Evolutionary conservation across 2,329 filamentous ascomycete genomes (phyloP), one percentile per base, ranked within the genome.

Genomic region (Fusarium chlamydosporum): DNA sequence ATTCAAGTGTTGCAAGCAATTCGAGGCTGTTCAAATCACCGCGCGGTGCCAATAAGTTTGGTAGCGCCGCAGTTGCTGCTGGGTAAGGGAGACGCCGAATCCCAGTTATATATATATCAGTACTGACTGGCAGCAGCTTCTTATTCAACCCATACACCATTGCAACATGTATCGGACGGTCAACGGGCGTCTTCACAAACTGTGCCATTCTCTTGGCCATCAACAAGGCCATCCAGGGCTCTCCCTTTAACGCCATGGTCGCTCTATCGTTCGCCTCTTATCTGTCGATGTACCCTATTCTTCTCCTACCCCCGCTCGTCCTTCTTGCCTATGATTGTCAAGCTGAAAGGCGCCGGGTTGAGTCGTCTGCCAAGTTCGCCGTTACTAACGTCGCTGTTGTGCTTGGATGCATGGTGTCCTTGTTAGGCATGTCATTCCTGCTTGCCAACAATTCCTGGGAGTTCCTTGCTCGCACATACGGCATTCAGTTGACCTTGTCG

Each of bases 131-230:
- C 4, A 10, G 31, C 55, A 96, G 93, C 70, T 98, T 93, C 77
- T 87, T 99, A 4, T 95, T 98, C 82, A 98, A 96, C 77, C 96
- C 96, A 0, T 97, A 97, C 77, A 97, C 94, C 2, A 88, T 99
- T 64, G 89, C 94, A 43, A 94, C 94, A 18, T 98, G 95, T 78
- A 86, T 99, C 61, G 95, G 92, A 27, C 91, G 95, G 40, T 92
- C 96, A 2, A 97, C 95, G 0, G 92, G 89, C 66, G 89, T 95
- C 60, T 95, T 99, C 77, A 94, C 94, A 1, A 96, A 92, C 58
- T 92, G 92, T 76, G 94, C 94, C 72, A 92, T 97, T 71, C 88
- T 98, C 31, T 89, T 92, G 68, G 92, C 95, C 65, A 87, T 97
- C 55, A 87, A 92, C 16, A 93, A 92, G 78, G 95, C 95, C 42